Percentiles rank a stretch among this genome's conserved stretches.
Conservation (phyloP, 179 eudicot genomes). For the Dionaea muscipula region DNA sequence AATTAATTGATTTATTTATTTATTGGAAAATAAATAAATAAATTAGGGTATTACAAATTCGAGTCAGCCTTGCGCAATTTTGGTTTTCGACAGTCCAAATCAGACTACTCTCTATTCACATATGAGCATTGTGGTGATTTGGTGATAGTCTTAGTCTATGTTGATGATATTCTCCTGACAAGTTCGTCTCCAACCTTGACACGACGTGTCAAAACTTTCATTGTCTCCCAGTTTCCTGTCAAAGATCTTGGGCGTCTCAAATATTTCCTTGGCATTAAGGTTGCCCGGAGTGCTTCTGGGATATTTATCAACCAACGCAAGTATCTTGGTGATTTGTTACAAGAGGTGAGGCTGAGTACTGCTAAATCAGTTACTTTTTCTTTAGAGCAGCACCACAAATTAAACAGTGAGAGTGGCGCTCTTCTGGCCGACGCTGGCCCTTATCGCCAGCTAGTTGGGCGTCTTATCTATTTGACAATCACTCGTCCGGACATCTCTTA, state of each 20-base stretch:
- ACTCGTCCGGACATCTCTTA: conserved; percentile 2
- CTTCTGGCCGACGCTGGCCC: not conserved
- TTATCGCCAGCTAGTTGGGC: conserved; percentile 1
- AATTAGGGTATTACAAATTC: too few relatives aligned
- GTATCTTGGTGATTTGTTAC: conserved; percentile 4
- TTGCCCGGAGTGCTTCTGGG: not conserved
- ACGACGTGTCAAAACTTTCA: not conserved
- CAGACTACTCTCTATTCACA: not conserved
- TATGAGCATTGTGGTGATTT: not conserved
- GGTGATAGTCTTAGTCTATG: not conserved
- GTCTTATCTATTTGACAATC: not conserved
- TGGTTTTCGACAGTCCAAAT: not conserved
- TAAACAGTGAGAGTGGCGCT: not conserved
- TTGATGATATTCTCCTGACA: too few relatives aligned
- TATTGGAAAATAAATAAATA: too few relatives aligned
- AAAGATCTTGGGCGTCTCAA: conserved; percentile 7
- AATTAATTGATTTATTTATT: too few relatives aligned
- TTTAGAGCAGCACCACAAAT: not conserved
- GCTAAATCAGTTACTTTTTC: not conserved
- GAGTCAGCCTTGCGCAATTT: not conserved
- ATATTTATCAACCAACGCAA: conserved; percentile 4
- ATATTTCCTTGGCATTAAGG: conserved; percentile 7
- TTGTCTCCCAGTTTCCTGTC: conserved; percentile 1
- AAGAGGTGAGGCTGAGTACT: not conserved
- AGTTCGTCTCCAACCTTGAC: not conserved